Conservation (phyloP, 2,329 filamentous ascomycete species). For the Talaromyces marneffei region DNA sequence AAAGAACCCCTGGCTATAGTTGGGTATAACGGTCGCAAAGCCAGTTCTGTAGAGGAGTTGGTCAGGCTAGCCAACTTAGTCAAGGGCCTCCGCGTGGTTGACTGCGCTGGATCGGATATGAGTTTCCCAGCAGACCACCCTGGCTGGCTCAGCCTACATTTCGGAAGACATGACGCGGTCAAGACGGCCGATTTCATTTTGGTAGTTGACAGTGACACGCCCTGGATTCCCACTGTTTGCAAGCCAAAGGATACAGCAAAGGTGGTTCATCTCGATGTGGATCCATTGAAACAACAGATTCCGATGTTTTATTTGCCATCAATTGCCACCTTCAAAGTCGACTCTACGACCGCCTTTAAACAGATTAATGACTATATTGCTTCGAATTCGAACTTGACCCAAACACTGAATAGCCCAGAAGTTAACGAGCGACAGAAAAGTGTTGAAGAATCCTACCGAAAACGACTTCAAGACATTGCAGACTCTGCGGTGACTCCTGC, state of each 20-base stretch:
- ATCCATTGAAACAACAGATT: slow-evolving; percentile 67
- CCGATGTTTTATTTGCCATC: slow-evolving; percentile 67
- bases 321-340: slow-evolving; percentile 60
- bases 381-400: slow-evolving; percentile 38
- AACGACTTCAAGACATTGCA: slow-evolving; percentile 56
- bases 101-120: slow-evolving; percentile 50
- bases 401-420: slow-evolving; percentile 38
- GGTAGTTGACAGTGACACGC: slow-evolving; percentile 83
- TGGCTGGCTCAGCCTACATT: slow-evolving; percentile 64
- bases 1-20: slow-evolving; percentile 46
- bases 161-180: slow-evolving; percentile 67
- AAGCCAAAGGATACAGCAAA: slow-evolving; percentile 52
- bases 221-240: slow-evolving; percentile 80
- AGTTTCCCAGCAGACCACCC: slow-evolving; percentile 45
- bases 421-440: slow-evolving; percentile 47
- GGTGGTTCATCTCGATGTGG: slow-evolving; percentile 61
- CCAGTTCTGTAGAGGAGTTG: slow-evolving; percentile 39
- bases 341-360: slow-evolving; percentile 58
- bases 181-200: slow-evolving; percentile 75
- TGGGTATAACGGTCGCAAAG: slow-evolving; percentile 46
- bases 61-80: slow-evolving; percentile 45
- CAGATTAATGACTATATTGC: slow-evolving; percentile 63
- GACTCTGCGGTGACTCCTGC: slow-evolving; percentile 49
- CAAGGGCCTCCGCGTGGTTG: slow-evolving; percentile 46
- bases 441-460: slow-evolving; percentile 54